Conservation (phyloP, 2,329 filamentous ascomycete species). For the Venturia pyrina region DNA sequence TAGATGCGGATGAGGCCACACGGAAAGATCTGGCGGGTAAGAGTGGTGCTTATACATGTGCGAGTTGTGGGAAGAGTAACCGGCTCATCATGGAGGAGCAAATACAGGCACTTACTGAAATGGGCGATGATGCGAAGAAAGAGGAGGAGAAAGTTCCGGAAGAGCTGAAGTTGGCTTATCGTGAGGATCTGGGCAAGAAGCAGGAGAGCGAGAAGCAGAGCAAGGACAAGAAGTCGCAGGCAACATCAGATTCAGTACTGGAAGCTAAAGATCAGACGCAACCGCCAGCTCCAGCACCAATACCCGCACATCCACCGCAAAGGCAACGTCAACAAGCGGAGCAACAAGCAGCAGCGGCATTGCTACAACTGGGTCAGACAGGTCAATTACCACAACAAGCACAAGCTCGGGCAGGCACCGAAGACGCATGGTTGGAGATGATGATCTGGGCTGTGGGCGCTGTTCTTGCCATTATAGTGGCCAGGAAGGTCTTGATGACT, state of each 20-base stretch:
- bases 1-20: constrained; percentile 63
- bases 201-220: neutral
- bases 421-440: constrained; percentile 62
- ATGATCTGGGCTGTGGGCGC: constrained; percentile 65
- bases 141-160: constrained; percentile 40
- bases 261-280: neutral
- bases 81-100: constrained; percentile 63
- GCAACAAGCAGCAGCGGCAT: constrained; percentile 1
- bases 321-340: neutral
- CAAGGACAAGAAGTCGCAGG: neutral
- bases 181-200: constrained; percentile 50
- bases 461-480: constrained; percentile 59
- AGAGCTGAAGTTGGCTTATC: constrained; percentile 56
- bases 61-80: constrained; percentile 60
- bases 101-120: constrained; percentile 45
- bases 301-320: neutral
- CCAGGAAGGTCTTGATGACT: constrained; percentile 33
- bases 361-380: neutral
- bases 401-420: constrained; percentile 17
- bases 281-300: neutral
- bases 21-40: constrained; percentile 59
- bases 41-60: constrained; percentile 58
- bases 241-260: too few species aligned
- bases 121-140: constrained; percentile 28
- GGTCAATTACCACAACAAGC: constrained; percentile 2